These are phyloP conservation scores for Mikania micrantha DNA, from an alignment of 129 eudicot genomes.

Conservation along the genomic window DNA sequence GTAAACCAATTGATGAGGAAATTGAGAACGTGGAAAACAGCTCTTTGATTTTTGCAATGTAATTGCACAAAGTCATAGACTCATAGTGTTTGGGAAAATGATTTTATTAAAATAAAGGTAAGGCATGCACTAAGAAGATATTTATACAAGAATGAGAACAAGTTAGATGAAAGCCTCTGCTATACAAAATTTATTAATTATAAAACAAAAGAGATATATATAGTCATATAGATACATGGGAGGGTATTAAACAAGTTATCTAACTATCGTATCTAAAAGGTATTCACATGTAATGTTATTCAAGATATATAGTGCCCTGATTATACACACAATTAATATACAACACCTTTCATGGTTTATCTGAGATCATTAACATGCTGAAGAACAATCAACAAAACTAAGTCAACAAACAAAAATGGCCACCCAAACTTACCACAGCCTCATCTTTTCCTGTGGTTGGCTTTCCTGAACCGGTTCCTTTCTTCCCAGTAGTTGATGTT, in stretches of 20 bases:
- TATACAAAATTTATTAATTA: too few relatives aligned
- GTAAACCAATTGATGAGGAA: not conserved
- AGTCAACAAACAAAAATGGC: not conserved
- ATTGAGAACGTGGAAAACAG: not conserved
- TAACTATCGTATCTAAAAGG: too few relatives aligned
- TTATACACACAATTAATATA: too few relatives aligned
- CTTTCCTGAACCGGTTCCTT: constrained; percentile 57
- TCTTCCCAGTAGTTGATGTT: constrained; percentile 67
- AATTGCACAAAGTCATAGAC: not conserved
- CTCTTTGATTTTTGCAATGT: not conserved
- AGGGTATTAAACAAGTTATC: too few relatives aligned
- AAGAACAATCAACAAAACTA: not conserved
- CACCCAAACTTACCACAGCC: constrained; percentile 58
- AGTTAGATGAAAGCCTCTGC: not conserved
- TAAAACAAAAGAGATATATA: too few relatives aligned
- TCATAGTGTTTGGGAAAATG: not conserved
- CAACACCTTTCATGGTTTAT: too few relatives aligned
- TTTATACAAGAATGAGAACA: not conserved
- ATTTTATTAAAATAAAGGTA: not conserved
- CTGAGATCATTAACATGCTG: constrained; percentile 1
- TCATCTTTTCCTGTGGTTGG: constrained; percentile 46
- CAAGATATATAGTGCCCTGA: too few relatives aligned
- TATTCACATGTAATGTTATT: too few relatives aligned
- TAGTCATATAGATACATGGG: not conserved
- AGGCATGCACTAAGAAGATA: not conserved